Evolutionary conservation across 129 eudicot species (phyloP).

Genomic region (Saussurea involucrata): DNA sequence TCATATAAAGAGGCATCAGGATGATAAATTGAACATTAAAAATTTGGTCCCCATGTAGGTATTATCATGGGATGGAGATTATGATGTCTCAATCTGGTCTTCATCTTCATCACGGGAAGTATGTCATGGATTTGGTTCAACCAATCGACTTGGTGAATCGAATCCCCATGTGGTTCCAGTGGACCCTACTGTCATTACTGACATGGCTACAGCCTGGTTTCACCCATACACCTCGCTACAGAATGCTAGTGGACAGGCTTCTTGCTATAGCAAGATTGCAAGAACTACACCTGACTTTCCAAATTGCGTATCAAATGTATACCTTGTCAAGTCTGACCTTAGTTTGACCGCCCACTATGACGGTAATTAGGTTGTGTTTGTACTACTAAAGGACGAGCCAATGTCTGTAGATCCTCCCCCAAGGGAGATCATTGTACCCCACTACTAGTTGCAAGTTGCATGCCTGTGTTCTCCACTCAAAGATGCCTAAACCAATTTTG

Average conservation of each 20-base stretch:
- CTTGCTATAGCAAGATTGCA: neutral
- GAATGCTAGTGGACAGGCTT: neutral
- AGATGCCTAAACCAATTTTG: neutral
- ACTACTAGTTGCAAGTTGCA: neutral
- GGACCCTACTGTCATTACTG: neutral
- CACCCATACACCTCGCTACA: neutral
- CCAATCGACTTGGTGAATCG: neutral
- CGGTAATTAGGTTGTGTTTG: neutral
- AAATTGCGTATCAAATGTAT: neutral
- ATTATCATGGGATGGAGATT: neutral
- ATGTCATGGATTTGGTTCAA: neutral
- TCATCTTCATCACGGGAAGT: neutral
- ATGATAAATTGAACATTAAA: neutral
- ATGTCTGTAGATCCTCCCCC: neutral
- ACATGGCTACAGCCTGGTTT: neutral
- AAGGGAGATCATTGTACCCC: neutral
- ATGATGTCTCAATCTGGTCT: neutral
- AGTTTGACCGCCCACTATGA: neutral
- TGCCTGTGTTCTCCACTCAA: constrained; percentile 7
- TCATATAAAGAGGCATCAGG: neutral
- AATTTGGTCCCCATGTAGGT: neutral
- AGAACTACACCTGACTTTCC: neutral
- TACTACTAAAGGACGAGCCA: neutral
- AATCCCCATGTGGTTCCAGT: neutral
- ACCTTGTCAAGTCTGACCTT: neutral